Conservation (phyloP, 176 grass and related monocot species). For the Avena sativa region DNA sequence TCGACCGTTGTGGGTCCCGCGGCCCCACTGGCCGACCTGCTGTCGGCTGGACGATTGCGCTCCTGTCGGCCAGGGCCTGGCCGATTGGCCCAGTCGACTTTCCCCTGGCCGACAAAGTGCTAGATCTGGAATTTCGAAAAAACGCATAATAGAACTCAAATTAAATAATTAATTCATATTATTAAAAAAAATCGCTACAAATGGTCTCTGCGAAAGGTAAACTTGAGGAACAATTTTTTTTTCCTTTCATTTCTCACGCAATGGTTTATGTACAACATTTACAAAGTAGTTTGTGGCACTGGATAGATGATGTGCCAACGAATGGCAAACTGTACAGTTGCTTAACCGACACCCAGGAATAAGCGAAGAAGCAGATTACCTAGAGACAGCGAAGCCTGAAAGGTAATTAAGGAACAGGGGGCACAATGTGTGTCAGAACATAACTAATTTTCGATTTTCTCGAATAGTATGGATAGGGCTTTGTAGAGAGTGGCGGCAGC, state of each 20-base stretch:
- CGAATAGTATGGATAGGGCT: slow-evolving; percentile 63
- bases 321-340: slow-evolving; percentile 42
- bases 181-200: no score
- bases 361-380: slow-evolving; percentile 26
- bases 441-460: slow-evolving; percentile 56
- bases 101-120: no score
- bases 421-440: slow-evolving; percentile 24
- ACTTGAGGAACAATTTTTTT: neutral
- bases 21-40: no score
- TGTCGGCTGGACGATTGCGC: no score
- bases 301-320: slow-evolving; percentile 35
- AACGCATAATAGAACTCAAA: no score
- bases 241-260: slow-evolving; percentile 42
- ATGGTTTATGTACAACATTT: slow-evolving; percentile 53
- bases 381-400: neutral
- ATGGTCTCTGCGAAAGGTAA: no score
- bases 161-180: no score
- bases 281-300: slow-evolving; percentile 37
- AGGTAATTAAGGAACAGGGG: neutral
- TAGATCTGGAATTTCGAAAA: no score
- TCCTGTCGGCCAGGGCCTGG: no score
- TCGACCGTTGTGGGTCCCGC: fast-evolving
- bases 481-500: slow-evolving; percentile 72
- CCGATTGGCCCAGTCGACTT: no score
- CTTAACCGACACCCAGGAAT: slow-evolving; percentile 32